These are phyloP conservation scores for Taphrina confusa DNA, from an alignment of 1,139 yeast genomes.

Conservation along the genomic window DNA sequence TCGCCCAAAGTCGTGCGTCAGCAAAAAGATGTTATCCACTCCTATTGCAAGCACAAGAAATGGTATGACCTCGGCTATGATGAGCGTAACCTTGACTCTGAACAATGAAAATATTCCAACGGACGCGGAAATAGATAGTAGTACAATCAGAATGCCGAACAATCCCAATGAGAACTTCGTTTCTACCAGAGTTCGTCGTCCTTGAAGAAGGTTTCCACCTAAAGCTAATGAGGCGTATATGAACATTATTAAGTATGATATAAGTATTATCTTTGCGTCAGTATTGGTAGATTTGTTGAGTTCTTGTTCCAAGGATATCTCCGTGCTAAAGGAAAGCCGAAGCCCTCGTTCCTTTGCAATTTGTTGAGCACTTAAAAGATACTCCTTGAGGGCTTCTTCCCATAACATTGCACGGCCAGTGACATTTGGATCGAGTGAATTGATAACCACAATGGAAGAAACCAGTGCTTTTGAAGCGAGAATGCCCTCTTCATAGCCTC, in stretches of 20 bases:
- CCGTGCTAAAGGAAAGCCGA: conserved; percentile 74
- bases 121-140: conserved; percentile 75
- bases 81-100: conserved; percentile 81
- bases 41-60: conserved; percentile 90
- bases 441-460: conserved; percentile 63
- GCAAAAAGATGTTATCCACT: conserved; percentile 84
- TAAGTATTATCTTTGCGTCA: conserved; percentile 66
- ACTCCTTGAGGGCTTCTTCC: conserved; percentile 64
- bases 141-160: conserved; percentile 76
- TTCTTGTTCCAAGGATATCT: conserved; percentile 78
- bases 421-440: conserved; percentile 52
- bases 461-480: conserved; percentile 69
- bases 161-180: conserved; percentile 77
- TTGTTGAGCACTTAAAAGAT: conserved; percentile 53
- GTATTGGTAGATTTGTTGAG: conserved; percentile 78
- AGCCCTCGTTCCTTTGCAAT: conserved; percentile 55
- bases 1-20: conserved; percentile 72
- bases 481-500: conserved; percentile 53
- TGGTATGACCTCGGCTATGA: conserved; percentile 97
- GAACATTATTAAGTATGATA: conserved; percentile 88
- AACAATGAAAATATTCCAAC: conserved; percentile 74
- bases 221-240: conserved; percentile 81
- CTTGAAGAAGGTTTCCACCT: conserved; percentile 50
- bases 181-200: conserved; percentile 50
- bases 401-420: conserved; percentile 57